Evolutionary conservation across 2,329 filamentous ascomycete genomes (phyloP).

Genomic region (Ramularia endophylla): DNA sequence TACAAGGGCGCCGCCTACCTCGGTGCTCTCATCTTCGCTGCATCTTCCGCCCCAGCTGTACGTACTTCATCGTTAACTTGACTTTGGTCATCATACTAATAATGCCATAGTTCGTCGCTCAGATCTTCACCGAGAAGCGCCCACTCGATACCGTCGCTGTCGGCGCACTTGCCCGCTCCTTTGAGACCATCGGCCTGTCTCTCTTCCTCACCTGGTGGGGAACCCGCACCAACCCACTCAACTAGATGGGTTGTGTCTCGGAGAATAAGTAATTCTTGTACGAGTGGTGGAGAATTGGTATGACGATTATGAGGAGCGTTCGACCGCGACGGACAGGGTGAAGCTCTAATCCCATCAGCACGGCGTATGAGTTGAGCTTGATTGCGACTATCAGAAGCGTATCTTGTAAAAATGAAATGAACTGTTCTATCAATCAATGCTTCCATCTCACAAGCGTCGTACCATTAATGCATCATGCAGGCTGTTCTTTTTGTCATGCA

Average conservation of each 20-base stretch:
- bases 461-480: no score
- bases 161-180: slow-evolving; percentile 72
- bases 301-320: no score
- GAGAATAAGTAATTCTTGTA: no score
- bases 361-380: no score
- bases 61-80: slow-evolving; percentile 33
- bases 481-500: no score
- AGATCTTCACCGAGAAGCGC: slow-evolving; percentile 86
- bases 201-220: slow-evolving; percentile 97
- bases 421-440: no score
- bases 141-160: slow-evolving; percentile 86
- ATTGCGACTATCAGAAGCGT: no score
- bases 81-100: slow-evolving; percentile 19
- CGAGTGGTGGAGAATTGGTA: no score
- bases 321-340: no score
- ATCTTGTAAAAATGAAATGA: no score
- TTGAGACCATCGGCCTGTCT: slow-evolving; percentile 89
- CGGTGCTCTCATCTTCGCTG: slow-evolving; percentile 84
- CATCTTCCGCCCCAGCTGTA: slow-evolving; percentile 81
- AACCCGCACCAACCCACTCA: slow-evolving; percentile 87
- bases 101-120: slow-evolving; percentile 65
- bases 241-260: slow-evolving; percentile 31
- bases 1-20: slow-evolving; percentile 98
- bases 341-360: no score
- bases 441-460: no score